Conservation (phyloP, 2,329 filamentous ascomycete genomes). For the Ceratocystis destructans region DNA sequence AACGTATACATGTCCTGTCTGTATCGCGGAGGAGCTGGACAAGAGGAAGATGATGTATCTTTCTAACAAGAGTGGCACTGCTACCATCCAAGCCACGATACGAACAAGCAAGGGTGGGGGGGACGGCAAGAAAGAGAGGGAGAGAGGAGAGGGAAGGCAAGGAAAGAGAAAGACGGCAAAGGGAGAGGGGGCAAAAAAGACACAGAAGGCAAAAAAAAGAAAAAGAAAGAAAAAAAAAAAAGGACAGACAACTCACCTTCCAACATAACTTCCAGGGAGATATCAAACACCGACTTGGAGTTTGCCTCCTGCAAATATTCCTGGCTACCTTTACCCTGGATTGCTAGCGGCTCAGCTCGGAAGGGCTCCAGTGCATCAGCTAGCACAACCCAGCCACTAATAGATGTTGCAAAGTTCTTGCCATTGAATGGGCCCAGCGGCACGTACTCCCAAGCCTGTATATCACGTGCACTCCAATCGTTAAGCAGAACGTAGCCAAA, state of each 20-base stretch:
- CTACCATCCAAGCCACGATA: background rate
- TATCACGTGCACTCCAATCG: conserved; percentile 45
- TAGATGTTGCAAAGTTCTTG: conserved; percentile 42
- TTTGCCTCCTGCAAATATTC: conserved; percentile 19
- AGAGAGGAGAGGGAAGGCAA: background rate
- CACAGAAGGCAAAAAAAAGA: background rate
- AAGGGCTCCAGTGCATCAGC: conserved; percentile 34
- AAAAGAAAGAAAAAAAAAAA: background rate
- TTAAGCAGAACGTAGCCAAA: conserved; percentile 55
- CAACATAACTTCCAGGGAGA: conserved; percentile 19
- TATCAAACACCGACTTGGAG: conserved; percentile 18
- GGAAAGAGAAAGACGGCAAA: background rate
- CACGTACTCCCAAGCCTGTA: conserved; percentile 42
- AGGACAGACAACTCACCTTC: conserved; percentile 17
- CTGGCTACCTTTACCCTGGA: conserved; percentile 21
- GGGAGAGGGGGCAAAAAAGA: background rate
- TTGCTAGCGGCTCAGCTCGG: conserved; percentile 16
- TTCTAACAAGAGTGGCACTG: background rate
- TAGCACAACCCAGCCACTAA: conserved; percentile 45
- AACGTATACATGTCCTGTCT: background rate
- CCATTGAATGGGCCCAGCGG: conserved; percentile 45
- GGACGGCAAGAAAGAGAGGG: background rate
- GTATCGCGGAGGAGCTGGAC: background rate
- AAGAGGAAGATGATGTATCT: background rate
- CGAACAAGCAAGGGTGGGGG: background rate